These are phyloP conservation scores for Epicoccum nigrum DNA, from an alignment of 2,329 filamentous ascomycete species.

Conservation along the genomic window DNA sequence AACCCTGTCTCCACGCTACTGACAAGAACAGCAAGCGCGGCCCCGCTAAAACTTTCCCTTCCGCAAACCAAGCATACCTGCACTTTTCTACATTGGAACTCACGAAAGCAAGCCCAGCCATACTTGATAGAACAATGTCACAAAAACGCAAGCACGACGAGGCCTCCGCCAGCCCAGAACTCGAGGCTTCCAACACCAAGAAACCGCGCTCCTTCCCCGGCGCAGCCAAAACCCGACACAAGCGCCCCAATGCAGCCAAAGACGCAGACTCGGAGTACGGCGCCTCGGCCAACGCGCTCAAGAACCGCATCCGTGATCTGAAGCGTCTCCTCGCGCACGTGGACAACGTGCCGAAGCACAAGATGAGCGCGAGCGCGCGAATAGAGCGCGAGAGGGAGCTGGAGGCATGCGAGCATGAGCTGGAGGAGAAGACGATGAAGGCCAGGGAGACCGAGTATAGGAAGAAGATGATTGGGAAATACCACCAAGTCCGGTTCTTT, in stretches of 20 bases:
- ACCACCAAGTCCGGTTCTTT: constrained; percentile 85
- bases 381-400: constrained; percentile 76
- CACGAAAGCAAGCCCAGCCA: not conserved
- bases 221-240: constrained; percentile 21
- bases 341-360: constrained; percentile 52
- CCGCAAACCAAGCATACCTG: not conserved
- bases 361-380: constrained; percentile 69
- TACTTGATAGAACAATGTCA: constrained; percentile 35
- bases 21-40: constrained; percentile 23
- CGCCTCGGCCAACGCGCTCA: constrained; percentile 63
- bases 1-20: constrained; percentile 9
- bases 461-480: constrained; percentile 75
- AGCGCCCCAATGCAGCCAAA: constrained; percentile 29
- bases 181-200: constrained; percentile 26
- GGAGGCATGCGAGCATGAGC: constrained; percentile 67
- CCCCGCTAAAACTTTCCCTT: constrained; percentile 42
- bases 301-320: constrained; percentile 74
- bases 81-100: constrained; percentile 16
- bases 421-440: constrained; percentile 51
- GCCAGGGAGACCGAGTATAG: constrained; percentile 66
- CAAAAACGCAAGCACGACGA: constrained; percentile 45
- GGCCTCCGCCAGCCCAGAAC: constrained; percentile 19
- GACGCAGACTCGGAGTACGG: constrained; percentile 33
- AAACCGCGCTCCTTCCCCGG: constrained; percentile 34
- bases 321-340: constrained; percentile 68